These are phyloP conservation scores for Malbranchea zuffiana DNA, from an alignment of 2,329 filamentous ascomycete genomes.

Conservation along the genomic window DNA sequence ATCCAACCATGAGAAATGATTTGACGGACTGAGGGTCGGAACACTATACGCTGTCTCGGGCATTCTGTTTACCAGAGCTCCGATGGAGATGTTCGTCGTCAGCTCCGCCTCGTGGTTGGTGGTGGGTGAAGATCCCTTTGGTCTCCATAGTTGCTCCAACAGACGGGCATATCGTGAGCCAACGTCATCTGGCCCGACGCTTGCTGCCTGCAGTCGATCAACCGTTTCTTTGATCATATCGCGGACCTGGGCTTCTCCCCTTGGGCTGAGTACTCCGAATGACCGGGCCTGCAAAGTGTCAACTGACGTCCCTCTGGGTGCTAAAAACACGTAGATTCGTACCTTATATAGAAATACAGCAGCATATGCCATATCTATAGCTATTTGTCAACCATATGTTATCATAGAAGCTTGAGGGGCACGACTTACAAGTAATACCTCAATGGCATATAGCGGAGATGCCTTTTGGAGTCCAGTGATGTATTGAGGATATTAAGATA, in stretches of 20 bases:
- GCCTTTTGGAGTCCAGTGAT: constrained; percentile 47
- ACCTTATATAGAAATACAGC: constrained; percentile 57
- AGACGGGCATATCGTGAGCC: constrained; percentile 52
- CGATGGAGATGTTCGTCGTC: constrained; percentile 7
- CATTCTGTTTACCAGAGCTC: constrained; percentile 23
- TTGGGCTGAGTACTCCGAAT: constrained; percentile 47
- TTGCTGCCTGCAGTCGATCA: constrained; percentile 48
- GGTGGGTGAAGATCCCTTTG: constrained; percentile 22
- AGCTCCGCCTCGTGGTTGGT: constrained; percentile 19
- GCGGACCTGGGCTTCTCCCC: constrained; percentile 46
- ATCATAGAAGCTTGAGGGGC: neutral
- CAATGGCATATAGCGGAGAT: constrained; percentile 53
- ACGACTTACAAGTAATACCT: constrained; percentile 49
- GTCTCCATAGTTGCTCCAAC: constrained; percentile 50
- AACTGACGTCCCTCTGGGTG: neutral
- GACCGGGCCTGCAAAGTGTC: constrained; percentile 38
- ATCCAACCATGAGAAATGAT: constrained; percentile 53
- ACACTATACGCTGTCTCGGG: constrained; percentile 27
- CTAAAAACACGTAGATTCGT: constrained; percentile 2
- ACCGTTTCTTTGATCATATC: constrained; percentile 50
- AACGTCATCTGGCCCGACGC: constrained; percentile 47
- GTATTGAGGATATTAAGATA: constrained; percentile 50
- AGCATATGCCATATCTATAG: constrained; percentile 44
- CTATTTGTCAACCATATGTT: neutral
- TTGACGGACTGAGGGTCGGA: constrained; percentile 37